These are phyloP conservation scores for Endoconidiophora polonica DNA, from an alignment of 2,329 filamentous ascomycete species.

Conservation along the genomic window DNA sequence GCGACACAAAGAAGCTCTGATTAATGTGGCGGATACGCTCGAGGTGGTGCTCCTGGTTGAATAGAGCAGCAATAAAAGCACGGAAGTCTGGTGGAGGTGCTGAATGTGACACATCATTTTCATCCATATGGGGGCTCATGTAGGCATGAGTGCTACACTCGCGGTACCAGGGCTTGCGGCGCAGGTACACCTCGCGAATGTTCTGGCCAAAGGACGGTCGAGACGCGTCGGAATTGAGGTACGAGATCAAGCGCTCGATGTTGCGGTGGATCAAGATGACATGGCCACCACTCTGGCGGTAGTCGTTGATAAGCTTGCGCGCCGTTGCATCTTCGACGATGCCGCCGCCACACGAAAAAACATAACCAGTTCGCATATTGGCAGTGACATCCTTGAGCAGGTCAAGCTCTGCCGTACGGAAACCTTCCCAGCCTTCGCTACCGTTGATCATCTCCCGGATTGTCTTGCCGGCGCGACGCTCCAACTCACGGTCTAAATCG, in stretches of 20 bases:
- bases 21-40: slow-evolving; percentile 31
- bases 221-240: slow-evolving; percentile 74
- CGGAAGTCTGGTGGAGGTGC: slow-evolving; percentile 12
- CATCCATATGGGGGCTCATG: slow-evolving; percentile 45
- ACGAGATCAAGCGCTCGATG: slow-evolving; percentile 75
- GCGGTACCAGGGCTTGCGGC: slow-evolving; percentile 76
- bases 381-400: slow-evolving; percentile 58
- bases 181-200: slow-evolving; percentile 78
- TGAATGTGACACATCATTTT: slow-evolving; percentile 9
- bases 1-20: slow-evolving; percentile 80
- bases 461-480: slow-evolving; percentile 51
- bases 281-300: slow-evolving; percentile 59
- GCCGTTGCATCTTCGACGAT: slow-evolving; percentile 76
- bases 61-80: slow-evolving; percentile 19
- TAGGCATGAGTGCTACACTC: slow-evolving; percentile 92
- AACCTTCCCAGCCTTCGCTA: slow-evolving; percentile 66
- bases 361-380: slow-evolving; percentile 56
- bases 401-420: slow-evolving; percentile 61
- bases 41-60: slow-evolving; percentile 28
- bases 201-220: slow-evolving; percentile 85
- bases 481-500: slow-evolving; percentile 78
- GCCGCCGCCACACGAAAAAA: slow-evolving; percentile 89
- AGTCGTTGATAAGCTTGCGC: slow-evolving; percentile 55
- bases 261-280: slow-evolving; percentile 80
- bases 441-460: slow-evolving; percentile 75